Conservation (phyloP, 164 flowering plant species). For the Euptelea pleiosperma region DNA sequence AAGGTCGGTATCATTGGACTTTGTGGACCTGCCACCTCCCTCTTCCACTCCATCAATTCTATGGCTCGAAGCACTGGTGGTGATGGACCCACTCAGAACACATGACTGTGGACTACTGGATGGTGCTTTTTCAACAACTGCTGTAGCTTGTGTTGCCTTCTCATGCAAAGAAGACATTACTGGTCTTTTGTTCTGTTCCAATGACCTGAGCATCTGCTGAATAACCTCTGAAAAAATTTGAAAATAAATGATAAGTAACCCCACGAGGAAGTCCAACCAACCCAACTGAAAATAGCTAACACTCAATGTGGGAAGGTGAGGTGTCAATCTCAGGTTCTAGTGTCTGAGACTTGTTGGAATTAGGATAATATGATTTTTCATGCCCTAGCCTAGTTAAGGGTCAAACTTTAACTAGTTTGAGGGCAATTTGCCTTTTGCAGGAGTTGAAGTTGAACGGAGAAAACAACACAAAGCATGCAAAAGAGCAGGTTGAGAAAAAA, state of each 20-base stretch:
- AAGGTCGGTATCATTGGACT: not conserved
- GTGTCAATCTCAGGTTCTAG: too few relatives aligned
- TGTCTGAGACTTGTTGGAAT: too few relatives aligned
- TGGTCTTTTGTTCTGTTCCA: slow-evolving; percentile 31
- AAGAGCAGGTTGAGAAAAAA: too few relatives aligned
- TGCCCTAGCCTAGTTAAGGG: too few relatives aligned
- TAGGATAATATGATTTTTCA: not conserved
- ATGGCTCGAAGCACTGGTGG: slow-evolving; percentile 7
- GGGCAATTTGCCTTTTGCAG: too few relatives aligned
- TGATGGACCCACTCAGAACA: slow-evolving; percentile 15
- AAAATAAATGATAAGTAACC: not conserved
- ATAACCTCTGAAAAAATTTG: slow-evolving; percentile 43
- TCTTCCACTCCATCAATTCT: slow-evolving; percentile 7
- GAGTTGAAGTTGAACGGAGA: too few relatives aligned
- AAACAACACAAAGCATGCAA: too few relatives aligned
- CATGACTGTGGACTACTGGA: slow-evolving; percentile 20
- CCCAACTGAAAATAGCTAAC: not conserved
- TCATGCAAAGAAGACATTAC: slow-evolving; percentile 10
- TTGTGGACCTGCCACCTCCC: not conserved
- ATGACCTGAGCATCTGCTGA: slow-evolving; percentile 37
- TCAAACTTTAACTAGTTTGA: too few relatives aligned
- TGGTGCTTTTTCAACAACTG: slow-evolving; percentile 14
- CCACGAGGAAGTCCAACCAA: not conserved
- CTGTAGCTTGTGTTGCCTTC: slow-evolving; percentile 17
- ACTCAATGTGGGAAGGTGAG: too few relatives aligned